phyloP scores from a whole-genome alignment of 2,329 filamentous ascomycete genomes.

The Alternaria gansuensis region DNA sequence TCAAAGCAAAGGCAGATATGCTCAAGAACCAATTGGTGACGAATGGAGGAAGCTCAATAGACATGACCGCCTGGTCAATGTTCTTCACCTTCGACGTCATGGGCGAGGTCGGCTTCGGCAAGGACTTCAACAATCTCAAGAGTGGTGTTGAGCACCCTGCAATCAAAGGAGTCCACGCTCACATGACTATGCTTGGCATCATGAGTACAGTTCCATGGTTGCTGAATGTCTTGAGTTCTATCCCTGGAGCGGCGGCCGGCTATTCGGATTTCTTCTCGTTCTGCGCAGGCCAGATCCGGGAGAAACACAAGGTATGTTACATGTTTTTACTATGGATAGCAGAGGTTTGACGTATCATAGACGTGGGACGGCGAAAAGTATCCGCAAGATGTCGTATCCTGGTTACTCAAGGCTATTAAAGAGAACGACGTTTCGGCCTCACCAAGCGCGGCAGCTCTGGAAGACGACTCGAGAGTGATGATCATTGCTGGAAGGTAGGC shows the following conservation, averaged over 20 bases:
- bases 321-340: neutral
- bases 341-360: conserved; percentile 11
- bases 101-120: conserved; percentile 42
- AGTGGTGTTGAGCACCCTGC: conserved; percentile 42
- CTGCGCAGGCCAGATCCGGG: conserved; percentile 42
- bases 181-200: conserved; percentile 49
- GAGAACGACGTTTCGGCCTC: conserved; percentile 51
- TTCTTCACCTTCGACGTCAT: conserved; percentile 45
- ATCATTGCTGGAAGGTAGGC: conserved; percentile 48
- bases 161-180: conserved; percentile 49
- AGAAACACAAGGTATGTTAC: conserved; percentile 44
- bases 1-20: conserved; percentile 37
- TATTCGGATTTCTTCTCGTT: conserved; percentile 46
- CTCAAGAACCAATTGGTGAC: conserved; percentile 29
- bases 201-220: conserved; percentile 52
- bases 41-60: conserved; percentile 30
- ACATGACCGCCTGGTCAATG: conserved; percentile 39
- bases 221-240: conserved; percentile 40
- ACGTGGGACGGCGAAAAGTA: conserved; percentile 34
- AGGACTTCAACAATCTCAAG: conserved; percentile 37
- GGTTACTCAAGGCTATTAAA: conserved; percentile 53
- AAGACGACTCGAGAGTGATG: conserved; percentile 48
- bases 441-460: conserved; percentile 40
- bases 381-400: conserved; percentile 53
- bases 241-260: conserved; percentile 42